phyloP scores from a whole-genome alignment of 768 basidiomycete species.

The Phylloporus rhodoxanthus region DNA sequence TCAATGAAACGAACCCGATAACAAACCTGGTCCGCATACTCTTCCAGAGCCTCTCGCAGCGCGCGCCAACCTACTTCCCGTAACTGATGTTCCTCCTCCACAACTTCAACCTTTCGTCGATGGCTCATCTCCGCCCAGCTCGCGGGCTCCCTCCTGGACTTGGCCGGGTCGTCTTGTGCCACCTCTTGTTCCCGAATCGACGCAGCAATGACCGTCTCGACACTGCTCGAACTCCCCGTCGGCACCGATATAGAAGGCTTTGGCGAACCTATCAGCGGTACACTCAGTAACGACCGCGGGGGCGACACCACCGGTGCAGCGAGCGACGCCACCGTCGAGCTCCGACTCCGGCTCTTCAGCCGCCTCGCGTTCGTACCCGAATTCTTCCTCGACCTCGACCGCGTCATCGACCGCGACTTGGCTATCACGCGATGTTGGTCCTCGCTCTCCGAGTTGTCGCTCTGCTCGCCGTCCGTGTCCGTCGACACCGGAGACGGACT shows the following conservation, averaged over 20 bases:
- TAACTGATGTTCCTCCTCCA: constrained; percentile 45
- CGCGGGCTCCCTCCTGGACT: constrained; percentile 23
- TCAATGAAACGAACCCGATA: not conserved
- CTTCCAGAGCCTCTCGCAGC: constrained; percentile 50
- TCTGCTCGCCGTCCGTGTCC: constrained; percentile 52
- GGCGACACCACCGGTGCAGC: constrained; percentile 35
- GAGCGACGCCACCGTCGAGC: constrained; percentile 62
- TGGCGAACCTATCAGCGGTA: constrained; percentile 10
- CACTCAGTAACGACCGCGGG: constrained; percentile 11
- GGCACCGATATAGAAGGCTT: constrained; percentile 21
- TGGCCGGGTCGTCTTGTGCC: constrained; percentile 15
- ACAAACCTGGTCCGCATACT: constrained; percentile 56
- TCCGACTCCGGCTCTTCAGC: constrained; percentile 46
- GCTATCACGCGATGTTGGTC: not conserved
- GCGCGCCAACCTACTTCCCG: constrained; percentile 54
- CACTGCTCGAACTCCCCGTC: constrained; percentile 58
- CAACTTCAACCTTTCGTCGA: constrained; percentile 23
- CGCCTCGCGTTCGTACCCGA: constrained; percentile 16
- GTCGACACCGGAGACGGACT: constrained; percentile 58
- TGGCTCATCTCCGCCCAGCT: constrained; percentile 27
- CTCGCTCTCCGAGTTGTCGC: constrained; percentile 23
- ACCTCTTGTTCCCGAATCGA: constrained; percentile 39
- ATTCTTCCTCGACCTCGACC: constrained; percentile 27
- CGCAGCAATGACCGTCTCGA: constrained; percentile 62
- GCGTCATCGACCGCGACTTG: constrained; percentile 27